phyloP scores from a whole-genome alignment of 306 rosid genomes.

The Citrullus amarus region DNA sequence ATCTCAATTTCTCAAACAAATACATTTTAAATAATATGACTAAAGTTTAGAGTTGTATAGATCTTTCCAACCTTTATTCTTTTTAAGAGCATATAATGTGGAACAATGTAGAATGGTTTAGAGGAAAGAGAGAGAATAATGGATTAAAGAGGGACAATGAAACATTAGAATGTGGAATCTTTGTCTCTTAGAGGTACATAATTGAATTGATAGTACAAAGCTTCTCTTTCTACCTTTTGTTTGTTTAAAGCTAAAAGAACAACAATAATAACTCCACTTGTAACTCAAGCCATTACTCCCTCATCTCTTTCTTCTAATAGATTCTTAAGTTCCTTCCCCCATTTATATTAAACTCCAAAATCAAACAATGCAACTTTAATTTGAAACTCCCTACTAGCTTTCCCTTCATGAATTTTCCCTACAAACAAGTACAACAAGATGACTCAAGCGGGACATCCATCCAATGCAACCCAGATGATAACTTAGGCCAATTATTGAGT shows the following conservation, averaged over 20 bases:
- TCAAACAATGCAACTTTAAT: neutral
- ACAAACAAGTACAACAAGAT: neutral
- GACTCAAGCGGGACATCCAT: neutral
- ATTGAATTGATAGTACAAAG: neutral
- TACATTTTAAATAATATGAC: neutral
- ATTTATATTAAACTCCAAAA: neutral
- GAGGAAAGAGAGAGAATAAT: conserved; percentile 4
- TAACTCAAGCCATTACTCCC: neutral
- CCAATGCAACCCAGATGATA: conserved; percentile 9
- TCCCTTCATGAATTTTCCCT: neutral
- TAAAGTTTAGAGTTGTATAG: neutral
- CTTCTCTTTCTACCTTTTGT: neutral
- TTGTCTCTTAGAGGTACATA: conserved; percentile 5
- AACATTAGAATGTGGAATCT: conserved; percentile 2
- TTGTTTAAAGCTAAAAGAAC: neutral
- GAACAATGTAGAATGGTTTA: neutral
- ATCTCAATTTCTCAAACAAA: neutral
- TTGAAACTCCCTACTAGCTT: neutral
- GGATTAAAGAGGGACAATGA: neutral
- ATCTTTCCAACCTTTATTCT: neutral
- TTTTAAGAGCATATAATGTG: neutral
- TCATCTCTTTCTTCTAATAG: neutral
- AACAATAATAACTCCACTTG: conserved; percentile 5
- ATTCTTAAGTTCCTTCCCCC: neutral
- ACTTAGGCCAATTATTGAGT: conserved; percentile 56